These are phyloP conservation scores for Rhipidocladum racemiflorum DNA, from an alignment of 176 grass and related monocot genomes.

Conservation along the genomic window DNA sequence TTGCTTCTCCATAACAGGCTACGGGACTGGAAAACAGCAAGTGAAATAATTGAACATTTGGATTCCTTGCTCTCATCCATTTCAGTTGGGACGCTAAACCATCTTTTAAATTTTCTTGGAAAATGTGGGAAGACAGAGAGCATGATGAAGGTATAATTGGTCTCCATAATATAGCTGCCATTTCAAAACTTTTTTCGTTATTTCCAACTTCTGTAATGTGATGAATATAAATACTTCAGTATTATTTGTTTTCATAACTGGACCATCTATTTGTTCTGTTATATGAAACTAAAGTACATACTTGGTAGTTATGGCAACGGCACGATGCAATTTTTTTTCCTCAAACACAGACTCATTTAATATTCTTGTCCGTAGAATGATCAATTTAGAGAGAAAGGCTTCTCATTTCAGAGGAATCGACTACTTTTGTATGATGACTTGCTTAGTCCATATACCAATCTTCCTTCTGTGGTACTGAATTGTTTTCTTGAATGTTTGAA, in stretches of 20 bases:
- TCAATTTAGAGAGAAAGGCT: background rate
- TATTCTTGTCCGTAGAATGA: background rate
- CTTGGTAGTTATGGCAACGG: background rate
- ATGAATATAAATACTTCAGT: slow-evolving; percentile 15
- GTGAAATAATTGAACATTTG: slow-evolving; percentile 66
- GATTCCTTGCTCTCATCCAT: slow-evolving; percentile 67
- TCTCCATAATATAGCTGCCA: background rate
- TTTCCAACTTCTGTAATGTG: background rate
- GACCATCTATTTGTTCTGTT: slow-evolving; percentile 13
- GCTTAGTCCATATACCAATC: background rate
- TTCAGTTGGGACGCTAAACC: slow-evolving; percentile 77
- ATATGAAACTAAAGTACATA: slow-evolving; percentile 7
- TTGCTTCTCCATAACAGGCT: slow-evolving; percentile 49
- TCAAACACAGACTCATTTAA: background rate
- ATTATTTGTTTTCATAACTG: slow-evolving; percentile 14
- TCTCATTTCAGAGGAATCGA: background rate
- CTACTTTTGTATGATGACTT: background rate
- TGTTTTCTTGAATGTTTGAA: background rate
- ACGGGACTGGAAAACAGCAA: slow-evolving; percentile 81
- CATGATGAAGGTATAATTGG: slow-evolving; percentile 84
- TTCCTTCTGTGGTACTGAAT: background rate
- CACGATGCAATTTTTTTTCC: background rate
- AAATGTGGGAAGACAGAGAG: slow-evolving; percentile 82
- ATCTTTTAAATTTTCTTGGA: slow-evolving; percentile 86
- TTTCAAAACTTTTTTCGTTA: background rate